Evolutionary conservation across 306 rosid species (phyloP).

Genomic region (Gillenia trifoliata): DNA sequence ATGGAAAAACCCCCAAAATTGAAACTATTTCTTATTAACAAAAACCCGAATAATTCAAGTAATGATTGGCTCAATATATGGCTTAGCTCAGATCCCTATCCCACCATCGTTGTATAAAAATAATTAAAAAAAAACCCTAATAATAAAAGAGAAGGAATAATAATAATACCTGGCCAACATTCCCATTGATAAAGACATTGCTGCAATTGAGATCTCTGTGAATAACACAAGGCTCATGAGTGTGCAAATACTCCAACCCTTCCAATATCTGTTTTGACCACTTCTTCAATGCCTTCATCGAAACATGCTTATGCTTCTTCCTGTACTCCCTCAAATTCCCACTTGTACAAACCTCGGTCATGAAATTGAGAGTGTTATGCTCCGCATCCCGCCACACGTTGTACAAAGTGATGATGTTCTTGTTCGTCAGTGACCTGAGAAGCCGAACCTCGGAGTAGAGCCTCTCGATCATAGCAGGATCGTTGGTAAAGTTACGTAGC

Average conservation of each 20-base stretch:
- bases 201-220: conserved; percentile 99
- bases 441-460: conserved; percentile 75
- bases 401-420: conserved; percentile 63
- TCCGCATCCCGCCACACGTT: conserved; percentile 60
- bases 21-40: not conserved
- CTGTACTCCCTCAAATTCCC: conserved; percentile 91
- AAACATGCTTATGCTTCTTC: conserved; percentile 75
- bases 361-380: conserved; percentile 51
- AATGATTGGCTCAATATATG: not conserved
- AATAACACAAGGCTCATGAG: conserved; percentile 75
- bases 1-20: not conserved
- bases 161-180: conserved; percentile 63
- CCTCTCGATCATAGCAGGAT: conserved; percentile 67
- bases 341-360: conserved; percentile 88
- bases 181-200: conserved; percentile 88
- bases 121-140: no score
- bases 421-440: conserved; percentile 48
- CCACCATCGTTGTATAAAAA: no score
- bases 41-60: not conserved
- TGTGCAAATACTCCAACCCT: conserved; percentile 82
- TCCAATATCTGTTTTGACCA: conserved; percentile 76
- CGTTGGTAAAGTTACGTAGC: conserved; percentile 54
- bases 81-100: not conserved
- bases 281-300: conserved; percentile 79
- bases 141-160: not conserved